These are phyloP conservation scores for Dichotomopilus funicola DNA, from an alignment of 2,329 filamentous ascomycete genomes.

Conservation along the genomic window DNA sequence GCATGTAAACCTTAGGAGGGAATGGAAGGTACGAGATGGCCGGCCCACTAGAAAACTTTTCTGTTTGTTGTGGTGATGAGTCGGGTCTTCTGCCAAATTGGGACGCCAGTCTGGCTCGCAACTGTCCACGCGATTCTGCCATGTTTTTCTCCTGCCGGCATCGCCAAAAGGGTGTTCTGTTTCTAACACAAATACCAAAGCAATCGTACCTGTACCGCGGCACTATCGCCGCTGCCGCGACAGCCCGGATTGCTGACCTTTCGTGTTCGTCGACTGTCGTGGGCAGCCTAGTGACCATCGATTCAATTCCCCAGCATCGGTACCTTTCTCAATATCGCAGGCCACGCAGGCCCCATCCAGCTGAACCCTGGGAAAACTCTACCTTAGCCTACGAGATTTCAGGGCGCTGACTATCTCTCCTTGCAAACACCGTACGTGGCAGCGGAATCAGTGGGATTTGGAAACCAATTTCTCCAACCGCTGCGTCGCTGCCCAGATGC, in stretches of 20 bases:
- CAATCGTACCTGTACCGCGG: background rate
- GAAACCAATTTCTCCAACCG: conserved; percentile 5
- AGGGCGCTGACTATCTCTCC: conserved; percentile 6
- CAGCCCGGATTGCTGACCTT: background rate
- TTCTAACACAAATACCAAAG: background rate
- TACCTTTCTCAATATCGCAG: background rate
- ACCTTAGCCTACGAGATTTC: conserved; percentile 5
- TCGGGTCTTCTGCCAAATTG: background rate
- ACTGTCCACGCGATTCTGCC: background rate
- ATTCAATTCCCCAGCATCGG: background rate
- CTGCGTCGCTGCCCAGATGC: conserved; percentile 17
- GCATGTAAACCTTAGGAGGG: background rate
- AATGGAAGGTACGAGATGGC: conserved; percentile 2
- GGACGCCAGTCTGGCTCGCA: background rate
- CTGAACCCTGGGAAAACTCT: background rate
- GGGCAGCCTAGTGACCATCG: background rate
- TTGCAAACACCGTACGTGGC: conserved; percentile 18
- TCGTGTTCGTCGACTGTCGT: background rate
- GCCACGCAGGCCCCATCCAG: background rate
- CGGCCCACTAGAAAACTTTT: background rate
- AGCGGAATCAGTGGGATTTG: conserved; percentile 9
- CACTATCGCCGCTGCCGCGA: background rate
- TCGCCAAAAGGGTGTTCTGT: background rate
- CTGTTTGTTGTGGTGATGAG: background rate
- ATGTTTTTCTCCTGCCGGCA: too few relatives aligned